These are phyloP conservation scores for Hapsidospora chrysogenum DNA, from an alignment of 495 filamentous ascomycete genomes.

Conservation along the genomic window DNA sequence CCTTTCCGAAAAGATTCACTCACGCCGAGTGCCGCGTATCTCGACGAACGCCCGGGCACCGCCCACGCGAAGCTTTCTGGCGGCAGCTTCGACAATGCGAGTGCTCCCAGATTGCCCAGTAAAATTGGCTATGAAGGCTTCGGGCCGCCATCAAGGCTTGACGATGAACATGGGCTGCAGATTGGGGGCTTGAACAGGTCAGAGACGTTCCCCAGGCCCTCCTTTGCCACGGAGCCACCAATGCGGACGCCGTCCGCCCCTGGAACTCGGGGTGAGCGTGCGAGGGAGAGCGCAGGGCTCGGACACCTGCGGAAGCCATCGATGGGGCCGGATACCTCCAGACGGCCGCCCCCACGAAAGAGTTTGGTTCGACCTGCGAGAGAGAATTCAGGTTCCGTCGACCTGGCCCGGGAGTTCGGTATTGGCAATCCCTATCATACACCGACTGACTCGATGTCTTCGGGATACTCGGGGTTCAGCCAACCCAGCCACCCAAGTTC, in stretches of 20 bases:
- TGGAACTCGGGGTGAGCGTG: conserved; percentile 17
- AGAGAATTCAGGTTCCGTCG: conserved; percentile 13
- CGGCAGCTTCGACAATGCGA: conserved; percentile 10
- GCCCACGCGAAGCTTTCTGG: conserved; percentile 23
- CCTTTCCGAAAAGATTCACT: not conserved
- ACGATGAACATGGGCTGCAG: conserved; percentile 12
- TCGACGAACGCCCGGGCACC: conserved; percentile 19
- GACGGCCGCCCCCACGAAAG: conserved; percentile 30
- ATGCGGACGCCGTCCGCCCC: conserved; percentile 31
- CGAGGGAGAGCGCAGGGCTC: conserved; percentile 7
- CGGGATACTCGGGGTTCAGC: conserved; percentile 50
- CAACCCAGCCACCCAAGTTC: conserved; percentile 52
- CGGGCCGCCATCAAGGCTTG: conserved; percentile 19
- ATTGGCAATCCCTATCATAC: conserved; percentile 41
- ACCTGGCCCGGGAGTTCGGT: conserved; percentile 34
- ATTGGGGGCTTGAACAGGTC: conserved; percentile 27
- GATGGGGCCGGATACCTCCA: conserved; percentile 28
- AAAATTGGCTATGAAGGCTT: conserved; percentile 35
- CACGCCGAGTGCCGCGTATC: not conserved
- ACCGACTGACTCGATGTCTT: conserved; percentile 48
- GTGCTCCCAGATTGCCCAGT: conserved; percentile 19
- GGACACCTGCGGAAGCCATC: conserved; percentile 19
- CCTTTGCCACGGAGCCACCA: conserved; percentile 15
- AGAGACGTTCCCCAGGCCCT: conserved; percentile 35
- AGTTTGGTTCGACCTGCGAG: conserved; percentile 17